These are phyloP conservation scores for Citrullus colocynthis DNA, from an alignment of 306 rosid species.

Conservation along the genomic window DNA sequence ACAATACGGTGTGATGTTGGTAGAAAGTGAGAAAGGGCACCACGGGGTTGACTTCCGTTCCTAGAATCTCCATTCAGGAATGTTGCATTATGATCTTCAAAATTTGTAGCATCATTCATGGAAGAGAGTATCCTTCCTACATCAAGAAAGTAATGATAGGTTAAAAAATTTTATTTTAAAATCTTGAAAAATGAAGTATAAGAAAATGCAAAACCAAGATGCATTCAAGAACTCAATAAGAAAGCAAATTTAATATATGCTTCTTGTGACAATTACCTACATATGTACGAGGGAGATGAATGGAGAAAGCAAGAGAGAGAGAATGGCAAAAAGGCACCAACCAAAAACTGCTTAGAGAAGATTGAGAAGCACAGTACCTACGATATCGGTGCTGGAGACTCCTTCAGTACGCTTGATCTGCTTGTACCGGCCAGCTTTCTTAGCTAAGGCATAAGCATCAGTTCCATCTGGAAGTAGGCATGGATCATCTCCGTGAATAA, in stretches of 20 bases:
- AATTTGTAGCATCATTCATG: conserved; percentile 19
- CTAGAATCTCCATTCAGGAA: conserved; percentile 27
- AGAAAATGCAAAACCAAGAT: background rate
- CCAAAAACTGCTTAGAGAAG: conserved; percentile 3
- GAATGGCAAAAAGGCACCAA: background rate
- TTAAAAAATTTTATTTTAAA: background rate
- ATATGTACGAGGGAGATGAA: background rate
- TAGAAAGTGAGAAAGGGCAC: conserved; percentile 65
- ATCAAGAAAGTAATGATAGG: conserved; percentile 6
- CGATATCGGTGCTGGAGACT: conserved; percentile 96
- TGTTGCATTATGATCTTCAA: conserved; percentile 25
- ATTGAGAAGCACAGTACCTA: conserved; percentile 61
- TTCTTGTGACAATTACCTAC: background rate
- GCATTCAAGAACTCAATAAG: background rate
- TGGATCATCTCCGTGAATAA: conserved; percentile 99
- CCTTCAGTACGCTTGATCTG: conserved; percentile 99
- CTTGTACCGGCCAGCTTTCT: conserved; percentile 94
- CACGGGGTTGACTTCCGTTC: conserved; percentile 34
- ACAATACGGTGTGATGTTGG: conserved; percentile 91
- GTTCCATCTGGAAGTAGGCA: conserved; percentile 99
- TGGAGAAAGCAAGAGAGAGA: background rate
- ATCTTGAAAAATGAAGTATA: background rate
- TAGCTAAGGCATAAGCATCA: conserved; percentile 96
- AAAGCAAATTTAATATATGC: background rate
- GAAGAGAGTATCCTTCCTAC: conserved; percentile 85